These are phyloP conservation scores for Pichia sp. DNA, from an alignment of 1,139 yeast species.

Conservation along the genomic window DNA sequence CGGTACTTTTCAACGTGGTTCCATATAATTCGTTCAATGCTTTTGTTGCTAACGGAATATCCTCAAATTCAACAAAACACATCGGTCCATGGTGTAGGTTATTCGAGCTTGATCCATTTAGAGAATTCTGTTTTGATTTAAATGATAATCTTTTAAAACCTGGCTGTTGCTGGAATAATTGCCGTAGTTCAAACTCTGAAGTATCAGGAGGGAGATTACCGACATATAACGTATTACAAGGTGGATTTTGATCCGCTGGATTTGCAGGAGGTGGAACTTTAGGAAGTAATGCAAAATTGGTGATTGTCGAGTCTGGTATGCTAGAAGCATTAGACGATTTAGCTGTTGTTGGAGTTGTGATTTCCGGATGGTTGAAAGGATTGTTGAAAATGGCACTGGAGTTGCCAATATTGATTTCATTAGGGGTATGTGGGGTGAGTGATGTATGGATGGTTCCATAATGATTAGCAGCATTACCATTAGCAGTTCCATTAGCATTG, in stretches of 20 bases:
- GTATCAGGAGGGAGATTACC: slow-evolving; percentile 98
- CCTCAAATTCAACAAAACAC: slow-evolving; percentile 99
- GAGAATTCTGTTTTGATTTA: slow-evolving; percentile 55
- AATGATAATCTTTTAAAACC: slow-evolving; percentile 91
- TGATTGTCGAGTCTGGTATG: slow-evolving; percentile 28
- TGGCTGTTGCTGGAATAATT: slow-evolving; percentile 77
- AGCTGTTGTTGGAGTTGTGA: background rate
- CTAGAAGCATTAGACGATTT: background rate
- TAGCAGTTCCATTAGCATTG: background rate
- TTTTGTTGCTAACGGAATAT: slow-evolving; percentile 85
- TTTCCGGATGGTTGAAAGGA: slow-evolving; percentile 1
- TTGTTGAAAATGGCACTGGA: slow-evolving; percentile 6
- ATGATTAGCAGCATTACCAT: background rate
- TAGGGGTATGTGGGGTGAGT: slow-evolving; percentile 3
- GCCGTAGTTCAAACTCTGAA: slow-evolving; percentile 84
- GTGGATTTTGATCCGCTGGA: slow-evolving; percentile 99
- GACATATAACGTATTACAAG: slow-evolving; percentile 92
- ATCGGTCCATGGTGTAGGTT: slow-evolving; percentile 75
- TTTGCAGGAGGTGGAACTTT: slow-evolving; percentile 94
- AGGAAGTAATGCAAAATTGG: slow-evolving; percentile 64
- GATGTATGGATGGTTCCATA: background rate
- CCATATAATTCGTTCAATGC: slow-evolving; percentile 94
- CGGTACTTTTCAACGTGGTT: slow-evolving; percentile 60
- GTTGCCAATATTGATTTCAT: slow-evolving; percentile 11
- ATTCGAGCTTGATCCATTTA: slow-evolving; percentile 24